phyloP scores from a whole-genome alignment of 768 basidiomycete genomes.

The Lactarius indigo region DNA sequence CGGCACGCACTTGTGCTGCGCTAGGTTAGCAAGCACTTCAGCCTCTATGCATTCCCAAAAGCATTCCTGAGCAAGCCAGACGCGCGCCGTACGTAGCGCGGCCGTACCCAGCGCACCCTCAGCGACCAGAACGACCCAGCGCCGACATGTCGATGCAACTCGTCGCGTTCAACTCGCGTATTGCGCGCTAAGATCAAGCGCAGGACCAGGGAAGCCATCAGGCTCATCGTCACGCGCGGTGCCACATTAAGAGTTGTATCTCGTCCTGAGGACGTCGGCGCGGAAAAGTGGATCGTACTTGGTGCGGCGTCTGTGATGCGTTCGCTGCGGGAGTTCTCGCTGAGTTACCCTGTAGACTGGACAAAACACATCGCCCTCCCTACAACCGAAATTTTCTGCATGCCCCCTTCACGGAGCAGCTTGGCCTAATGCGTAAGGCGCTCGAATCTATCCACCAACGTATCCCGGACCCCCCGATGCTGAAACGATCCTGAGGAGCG shows the following conservation, averaged over 20 bases:
- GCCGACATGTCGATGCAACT: constrained; percentile 18
- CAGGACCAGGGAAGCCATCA: constrained; percentile 7
- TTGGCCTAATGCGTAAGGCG: constrained; percentile 11
- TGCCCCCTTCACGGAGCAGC: constrained; percentile 5
- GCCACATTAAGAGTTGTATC: constrained; percentile 1
- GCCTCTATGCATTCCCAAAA: constrained; percentile 17
- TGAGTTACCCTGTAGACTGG: constrained; percentile 12
- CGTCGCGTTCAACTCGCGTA: neutral
- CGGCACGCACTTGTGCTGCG: neutral
- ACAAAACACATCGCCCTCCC: constrained; percentile 15
- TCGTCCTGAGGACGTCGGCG: constrained; percentile 13
- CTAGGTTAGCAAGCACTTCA: constrained; percentile 1
- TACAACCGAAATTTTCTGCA: constrained; percentile 1
- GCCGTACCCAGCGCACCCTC: constrained; percentile 11
- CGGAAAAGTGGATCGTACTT: constrained; percentile 19
- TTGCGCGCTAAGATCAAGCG: constrained; percentile 16
- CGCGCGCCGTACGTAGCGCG: constrained; percentile 1
- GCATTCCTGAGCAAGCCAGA: constrained; percentile 11
- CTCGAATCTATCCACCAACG: neutral
- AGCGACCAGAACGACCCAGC: neutral
- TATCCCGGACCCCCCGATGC: neutral
- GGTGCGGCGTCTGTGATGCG: constrained; percentile 8
- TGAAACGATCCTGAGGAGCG: neutral
- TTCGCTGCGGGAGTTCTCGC: no score
- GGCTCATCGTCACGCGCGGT: constrained; percentile 2